A percentile compares a stretch with the other conserved stretches of the same genome.
Conservation (phyloP, 164 flowering plant species). For the Chimonanthus praecox region DNA sequence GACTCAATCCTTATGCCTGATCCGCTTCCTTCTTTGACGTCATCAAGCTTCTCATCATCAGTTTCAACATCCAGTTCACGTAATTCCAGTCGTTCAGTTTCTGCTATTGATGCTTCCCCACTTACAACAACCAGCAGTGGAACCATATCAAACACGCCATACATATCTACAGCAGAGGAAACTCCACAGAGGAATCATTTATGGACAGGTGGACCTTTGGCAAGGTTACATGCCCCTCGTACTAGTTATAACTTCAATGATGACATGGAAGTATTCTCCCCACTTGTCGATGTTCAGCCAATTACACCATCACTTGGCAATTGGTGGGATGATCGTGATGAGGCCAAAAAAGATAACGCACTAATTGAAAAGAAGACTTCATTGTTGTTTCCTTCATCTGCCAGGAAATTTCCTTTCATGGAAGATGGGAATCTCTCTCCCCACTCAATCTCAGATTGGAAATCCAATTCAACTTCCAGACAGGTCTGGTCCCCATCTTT, state of each 20-base stretch:
- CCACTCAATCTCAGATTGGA: conserved; percentile 77
- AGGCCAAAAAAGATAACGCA: conserved; percentile 47
- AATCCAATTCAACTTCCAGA: conserved; percentile 47
- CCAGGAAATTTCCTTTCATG: conserved; percentile 43
- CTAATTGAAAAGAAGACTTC: conserved; percentile 48
- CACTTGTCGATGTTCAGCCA: conserved; percentile 91
- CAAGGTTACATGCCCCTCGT: conserved; percentile 69
- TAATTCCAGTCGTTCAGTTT: conserved; percentile 34
- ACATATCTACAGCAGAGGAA: conserved; percentile 48
- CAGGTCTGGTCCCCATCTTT: conserved; percentile 43
- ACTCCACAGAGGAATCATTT: conserved; percentile 64
- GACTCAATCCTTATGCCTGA: conserved; percentile 98
- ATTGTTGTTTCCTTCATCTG: conserved; percentile 50
- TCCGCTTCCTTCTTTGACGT: conserved; percentile 77
- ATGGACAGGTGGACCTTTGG: conserved; percentile 54
- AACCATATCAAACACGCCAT: conserved; percentile 27
- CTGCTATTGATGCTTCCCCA: conserved; percentile 38
- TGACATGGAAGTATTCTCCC: conserved; percentile 98
- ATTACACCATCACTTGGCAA: conserved; percentile 78
- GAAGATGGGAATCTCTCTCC: conserved; percentile 47
- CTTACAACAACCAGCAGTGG: conserved; percentile 35
- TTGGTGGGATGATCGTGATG: conserved; percentile 57
- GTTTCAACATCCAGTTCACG: conserved; percentile 42
- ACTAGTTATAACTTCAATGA: conserved; percentile 67
- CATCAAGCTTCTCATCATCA: conserved; percentile 45